Conservation (phyloP, 495 filamentous ascomycete species). For the Penicillium egyptiacum region DNA sequence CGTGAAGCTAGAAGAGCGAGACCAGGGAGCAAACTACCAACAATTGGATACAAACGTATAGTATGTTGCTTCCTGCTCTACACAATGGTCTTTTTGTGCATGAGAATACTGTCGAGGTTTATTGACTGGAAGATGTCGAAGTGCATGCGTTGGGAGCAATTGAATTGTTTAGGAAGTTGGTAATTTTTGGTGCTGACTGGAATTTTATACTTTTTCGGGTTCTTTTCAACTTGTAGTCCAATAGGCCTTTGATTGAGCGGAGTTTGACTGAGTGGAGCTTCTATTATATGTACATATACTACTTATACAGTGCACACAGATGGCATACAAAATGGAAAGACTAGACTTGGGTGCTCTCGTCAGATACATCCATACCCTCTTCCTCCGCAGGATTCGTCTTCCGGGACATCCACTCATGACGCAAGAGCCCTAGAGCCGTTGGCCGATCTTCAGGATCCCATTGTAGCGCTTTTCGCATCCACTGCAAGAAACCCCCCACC, state of each 20-base stretch:
- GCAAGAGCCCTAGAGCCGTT: constrained; percentile 40
- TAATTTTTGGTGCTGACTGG: too few species aligned
- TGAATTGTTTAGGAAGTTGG: too few species aligned
- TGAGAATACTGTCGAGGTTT: too few species aligned
- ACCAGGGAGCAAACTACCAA: too few species aligned
- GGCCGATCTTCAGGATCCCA: constrained; percentile 44
- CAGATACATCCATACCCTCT: neutral
- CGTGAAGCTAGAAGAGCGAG: too few species aligned
- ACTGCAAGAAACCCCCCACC: constrained; percentile 39
- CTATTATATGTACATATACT: neutral
- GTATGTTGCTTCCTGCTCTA: too few species aligned
- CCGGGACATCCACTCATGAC: constrained; percentile 38
- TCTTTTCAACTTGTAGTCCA: neutral
- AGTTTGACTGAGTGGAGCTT: neutral
- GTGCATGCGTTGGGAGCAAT: too few species aligned
- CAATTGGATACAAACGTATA: too few species aligned
- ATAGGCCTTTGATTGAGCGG: neutral
- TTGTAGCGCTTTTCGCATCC: constrained; percentile 42
- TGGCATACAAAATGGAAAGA: neutral
- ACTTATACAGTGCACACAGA: neutral
- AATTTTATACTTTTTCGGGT: neutral
- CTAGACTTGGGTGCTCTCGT: neutral
- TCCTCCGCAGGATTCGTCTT: neutral
- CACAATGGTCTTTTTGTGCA: too few species aligned
- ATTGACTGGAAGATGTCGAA: too few species aligned